Evolutionary conservation across 2,329 filamentous ascomycete species (phyloP), one percentile per base, ranked within the genome.

Genomic region (Aspergillus quadricinctus): DNA sequence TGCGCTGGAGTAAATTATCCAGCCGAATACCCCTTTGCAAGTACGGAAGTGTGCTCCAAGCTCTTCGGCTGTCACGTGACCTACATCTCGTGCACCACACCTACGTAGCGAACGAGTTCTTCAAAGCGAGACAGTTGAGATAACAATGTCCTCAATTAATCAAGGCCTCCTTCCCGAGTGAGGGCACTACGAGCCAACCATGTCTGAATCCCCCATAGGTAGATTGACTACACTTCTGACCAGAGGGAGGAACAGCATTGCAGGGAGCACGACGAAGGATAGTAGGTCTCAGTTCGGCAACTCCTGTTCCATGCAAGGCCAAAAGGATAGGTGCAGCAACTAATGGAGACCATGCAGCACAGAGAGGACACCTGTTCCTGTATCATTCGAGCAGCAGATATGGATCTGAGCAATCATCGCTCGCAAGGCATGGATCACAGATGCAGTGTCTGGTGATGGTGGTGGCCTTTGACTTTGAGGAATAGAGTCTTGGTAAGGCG

Each of bases 331-430:
- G 41, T 49, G 50, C 50, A 57, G 52, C 37, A 46, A 53, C 52
- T 43, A 48, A 55, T 52, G 55, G 53, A 56, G 53, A 52, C 29
- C 23, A 43, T 48, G 54, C 57, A 57, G 58, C 51, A 50, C 17
- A 50, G 43, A 19, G 28, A 56, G 48, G 56, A 55, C 60, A 61
- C 58, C 58, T 62, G 60, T 43, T 45, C 17, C 8, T 37, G 53
- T 58, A 31, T 52, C 49, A 61, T 60, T 60, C 49, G 59, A 55
- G 55, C 51, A 52, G 25, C 19, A 45, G 37, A 19, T 35, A 27
- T 40, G 17, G 8, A 7, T 11, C 14, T 48, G 25, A 31, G 40
- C 9, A 23, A n/a, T 27, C 14, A 53, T 19, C 49, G n/a, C 49
- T 50, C 10, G 10, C 43, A 46, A 23, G 21, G 21, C 19, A 46